These are phyloP conservation scores for Phlyctochytrium planicorne DNA, from an alignment of 192 early-diverging fungal species.

Conservation along the genomic window DNA sequence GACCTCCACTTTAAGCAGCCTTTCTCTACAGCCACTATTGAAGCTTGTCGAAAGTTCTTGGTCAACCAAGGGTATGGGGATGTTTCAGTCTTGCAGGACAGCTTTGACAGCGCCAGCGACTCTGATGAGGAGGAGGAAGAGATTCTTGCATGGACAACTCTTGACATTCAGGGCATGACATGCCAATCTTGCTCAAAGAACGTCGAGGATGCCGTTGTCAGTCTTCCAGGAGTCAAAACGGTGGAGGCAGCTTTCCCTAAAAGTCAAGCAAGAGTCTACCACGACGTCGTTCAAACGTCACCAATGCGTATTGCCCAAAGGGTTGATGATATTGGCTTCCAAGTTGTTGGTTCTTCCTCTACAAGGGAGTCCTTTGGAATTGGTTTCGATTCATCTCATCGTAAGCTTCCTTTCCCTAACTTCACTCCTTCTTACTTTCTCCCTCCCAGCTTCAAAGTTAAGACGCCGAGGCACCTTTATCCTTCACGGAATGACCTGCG, in stretches of 20 bases:
- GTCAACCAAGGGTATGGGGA: background rate
- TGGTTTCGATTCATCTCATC: background rate
- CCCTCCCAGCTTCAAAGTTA: background rate
- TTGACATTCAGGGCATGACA: conserved; percentile 86
- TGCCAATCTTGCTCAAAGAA: conserved; percentile 83
- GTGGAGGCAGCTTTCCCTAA: conserved; percentile 3
- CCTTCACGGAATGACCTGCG: conserved; percentile 83
- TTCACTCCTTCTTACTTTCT: background rate
- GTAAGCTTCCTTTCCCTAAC: background rate
- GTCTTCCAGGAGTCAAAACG: conserved; percentile 1
- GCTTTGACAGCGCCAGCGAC: background rate
- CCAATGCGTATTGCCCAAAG: background rate
- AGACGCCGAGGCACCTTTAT: conserved; percentile 44
- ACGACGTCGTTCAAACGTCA: background rate
- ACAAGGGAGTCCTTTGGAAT: background rate
- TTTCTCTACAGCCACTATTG: background rate
- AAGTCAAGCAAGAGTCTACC: background rate
- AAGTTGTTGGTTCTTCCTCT: background rate
- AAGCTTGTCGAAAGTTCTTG: background rate
- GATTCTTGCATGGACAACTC: conserved; percentile 3
- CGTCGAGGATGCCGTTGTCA: conserved; percentile 53
- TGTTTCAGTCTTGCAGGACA: background rate
- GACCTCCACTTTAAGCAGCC: background rate
- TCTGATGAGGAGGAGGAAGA: no score
- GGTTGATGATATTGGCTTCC: conserved; percentile 15